Percentiles rank a stretch among this genome's conserved stretches.
Evolutionary conservation across 768 basidiomycete genomes (phyloP).

Genomic region (Naematelia aurantialba): DNA sequence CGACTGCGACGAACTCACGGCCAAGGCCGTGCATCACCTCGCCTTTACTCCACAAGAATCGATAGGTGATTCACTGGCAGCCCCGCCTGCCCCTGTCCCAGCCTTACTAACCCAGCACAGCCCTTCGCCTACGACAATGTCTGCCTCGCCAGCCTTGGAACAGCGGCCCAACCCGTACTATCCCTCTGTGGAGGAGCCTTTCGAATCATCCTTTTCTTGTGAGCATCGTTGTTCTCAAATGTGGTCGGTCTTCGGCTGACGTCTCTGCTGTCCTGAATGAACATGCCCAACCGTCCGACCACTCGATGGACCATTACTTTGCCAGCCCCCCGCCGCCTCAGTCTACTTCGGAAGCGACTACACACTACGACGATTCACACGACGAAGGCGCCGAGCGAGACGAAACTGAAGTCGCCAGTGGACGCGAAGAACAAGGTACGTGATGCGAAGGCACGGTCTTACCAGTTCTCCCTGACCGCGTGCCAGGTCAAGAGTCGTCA

Average conservation of each 20-base stretch:
- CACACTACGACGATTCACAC: neutral
- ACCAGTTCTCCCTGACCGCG: neutral
- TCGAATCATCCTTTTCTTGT: neutral
- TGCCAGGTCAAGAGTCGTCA: neutral
- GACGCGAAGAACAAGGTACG: neutral
- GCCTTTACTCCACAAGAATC: too few species aligned
- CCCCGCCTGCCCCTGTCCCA: too few species aligned
- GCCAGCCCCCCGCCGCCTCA: neutral
- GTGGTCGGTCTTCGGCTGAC: neutral
- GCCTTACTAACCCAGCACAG: too few species aligned
- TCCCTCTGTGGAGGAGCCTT: neutral
- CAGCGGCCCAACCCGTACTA: neutral
- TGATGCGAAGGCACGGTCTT: neutral
- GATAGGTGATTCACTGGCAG: too few species aligned
- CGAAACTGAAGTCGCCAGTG: neutral
- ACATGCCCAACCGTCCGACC: neutral
- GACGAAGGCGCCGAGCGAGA: neutral
- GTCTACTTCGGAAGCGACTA: neutral
- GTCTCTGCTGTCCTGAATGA: neutral
- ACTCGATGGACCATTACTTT: neutral
- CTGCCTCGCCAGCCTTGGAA: neutral
- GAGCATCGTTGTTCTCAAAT: neutral
- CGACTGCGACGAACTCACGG: neutral
- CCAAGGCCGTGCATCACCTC: too few species aligned
- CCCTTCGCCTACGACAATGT: neutral